Evolutionary conservation across 441 rosid species (phyloP), one percentile per base, ranked within the genome.

Genomic region (Croton laevigatus): DNA sequence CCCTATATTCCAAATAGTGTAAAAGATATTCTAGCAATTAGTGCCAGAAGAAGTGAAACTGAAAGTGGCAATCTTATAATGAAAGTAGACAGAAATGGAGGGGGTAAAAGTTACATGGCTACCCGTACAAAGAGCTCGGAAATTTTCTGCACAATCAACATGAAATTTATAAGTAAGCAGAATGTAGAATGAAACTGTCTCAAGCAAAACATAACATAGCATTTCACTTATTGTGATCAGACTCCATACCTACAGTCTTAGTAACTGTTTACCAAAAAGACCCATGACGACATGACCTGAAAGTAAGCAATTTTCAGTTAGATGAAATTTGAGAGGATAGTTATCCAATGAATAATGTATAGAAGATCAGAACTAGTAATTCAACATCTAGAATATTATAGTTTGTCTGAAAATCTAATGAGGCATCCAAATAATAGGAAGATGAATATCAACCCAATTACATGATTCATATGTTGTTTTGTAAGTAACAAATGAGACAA

Each of bases 81-180:
- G 3, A 64, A 55, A 64, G 16, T 37, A 55, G 17, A 14, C 5
- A 60, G 32, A 70, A 61, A 40, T 68, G 53, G 69, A 66, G 72
- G 72, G 73, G 68, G 67, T 73, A 85, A 80, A 80, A 83, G 91
- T 83, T 83, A 87, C 88, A 78, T 84, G 88, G 80, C 81, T 89
- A 93, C 98, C 98, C 20, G 96, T 91, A 85, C 96, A 93, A 77
- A 93, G 91, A 36, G 96, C 93, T 79, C 96, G 96, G 64, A 91
- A 93, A 76, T 93, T 93, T 82, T 93, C 96, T 93, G 96, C 89
- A 74, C 11, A 20, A 57, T 16, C 63, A 77, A 62, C 63, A 76
- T 45, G 32, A 37, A 61, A 64, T 52, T 73, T 54, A 64, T 55
- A 69, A 78, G 74, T 42, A 57, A 42, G 66, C 51, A 4, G 54